phyloP scores from a whole-genome alignment of 345 rosid species.

The Balakata baccata region DNA sequence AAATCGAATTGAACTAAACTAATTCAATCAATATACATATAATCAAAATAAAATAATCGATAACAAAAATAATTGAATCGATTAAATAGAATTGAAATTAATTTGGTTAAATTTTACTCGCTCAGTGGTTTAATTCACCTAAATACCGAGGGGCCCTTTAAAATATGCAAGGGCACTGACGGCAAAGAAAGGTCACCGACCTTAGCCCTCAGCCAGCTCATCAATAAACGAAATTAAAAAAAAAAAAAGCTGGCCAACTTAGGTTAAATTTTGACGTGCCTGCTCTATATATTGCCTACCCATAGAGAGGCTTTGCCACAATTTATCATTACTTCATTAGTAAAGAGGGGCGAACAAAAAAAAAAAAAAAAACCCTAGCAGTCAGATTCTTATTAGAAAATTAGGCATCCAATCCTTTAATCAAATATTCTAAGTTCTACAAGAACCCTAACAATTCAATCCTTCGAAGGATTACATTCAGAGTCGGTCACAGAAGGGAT shows the following conservation, averaged over 20 bases:
- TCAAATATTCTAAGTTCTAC: neutral
- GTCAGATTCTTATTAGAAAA: neutral
- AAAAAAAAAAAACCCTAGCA: neutral
- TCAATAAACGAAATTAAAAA: neutral
- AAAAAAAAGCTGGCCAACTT: neutral
- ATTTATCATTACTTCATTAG: no score
- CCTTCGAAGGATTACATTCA: neutral
- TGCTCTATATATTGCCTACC: slow-evolving; percentile 7
- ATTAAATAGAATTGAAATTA: no score
- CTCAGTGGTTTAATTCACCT: no score
- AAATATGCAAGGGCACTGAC: slow-evolving; percentile 16
- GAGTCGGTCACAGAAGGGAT: neutral
- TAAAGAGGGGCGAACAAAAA: no score
- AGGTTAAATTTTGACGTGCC: neutral
- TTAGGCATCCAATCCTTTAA: neutral
- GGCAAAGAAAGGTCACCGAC: neutral
- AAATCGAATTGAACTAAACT: no score
- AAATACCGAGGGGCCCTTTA: no score
- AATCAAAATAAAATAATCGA: no score
- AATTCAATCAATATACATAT: no score
- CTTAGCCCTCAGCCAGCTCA: neutral
- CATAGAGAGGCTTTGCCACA: no score
- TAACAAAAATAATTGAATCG: no score
- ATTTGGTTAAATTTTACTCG: no score
- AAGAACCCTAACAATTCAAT: neutral